These are phyloP conservation scores for Hymenochaete sp. DNA, from an alignment of 1,284 basidiomycete species.

Conservation along the genomic window DNA sequence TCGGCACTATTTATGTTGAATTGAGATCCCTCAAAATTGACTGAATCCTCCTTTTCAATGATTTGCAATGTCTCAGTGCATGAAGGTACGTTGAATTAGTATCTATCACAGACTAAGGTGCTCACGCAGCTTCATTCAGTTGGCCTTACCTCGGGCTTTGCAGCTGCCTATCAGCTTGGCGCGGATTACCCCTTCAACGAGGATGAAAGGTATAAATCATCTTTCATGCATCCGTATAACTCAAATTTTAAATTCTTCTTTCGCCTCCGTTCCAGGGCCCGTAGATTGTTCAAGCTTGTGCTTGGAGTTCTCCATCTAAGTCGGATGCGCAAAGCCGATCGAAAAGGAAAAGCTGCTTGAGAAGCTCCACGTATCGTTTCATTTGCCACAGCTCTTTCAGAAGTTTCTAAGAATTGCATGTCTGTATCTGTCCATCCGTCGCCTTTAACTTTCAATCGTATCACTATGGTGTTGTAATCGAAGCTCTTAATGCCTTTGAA, in stretches of 20 bases:
- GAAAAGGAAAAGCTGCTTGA: no score
- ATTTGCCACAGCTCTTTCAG: no score
- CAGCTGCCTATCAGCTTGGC: slow-evolving; percentile 50
- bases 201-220: slow-evolving; percentile 32
- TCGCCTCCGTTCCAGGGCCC: slow-evolving; percentile 4
- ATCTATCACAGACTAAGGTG: no score
- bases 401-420: no score
- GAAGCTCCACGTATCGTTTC: no score
- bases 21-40: neutral
- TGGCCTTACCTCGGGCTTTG: slow-evolving; percentile 50
- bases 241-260: no score
- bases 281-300: slow-evolving; percentile 39
- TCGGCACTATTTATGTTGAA: neutral
- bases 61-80: slow-evolving; percentile 12
- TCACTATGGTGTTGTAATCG: no score
- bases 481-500: no score
- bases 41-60: neutral
- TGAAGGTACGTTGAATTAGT: slow-evolving; percentile 15
- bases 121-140: slow-evolving; percentile 40
- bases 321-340: slow-evolving; percentile 27
- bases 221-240: neutral
- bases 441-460: no score
- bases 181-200: slow-evolving; percentile 41
- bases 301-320: slow-evolving; percentile 33
- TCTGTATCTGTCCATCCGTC: no score